Conservation (phyloP, 805 yeast species). For the Yarrowia bubula region DNA sequence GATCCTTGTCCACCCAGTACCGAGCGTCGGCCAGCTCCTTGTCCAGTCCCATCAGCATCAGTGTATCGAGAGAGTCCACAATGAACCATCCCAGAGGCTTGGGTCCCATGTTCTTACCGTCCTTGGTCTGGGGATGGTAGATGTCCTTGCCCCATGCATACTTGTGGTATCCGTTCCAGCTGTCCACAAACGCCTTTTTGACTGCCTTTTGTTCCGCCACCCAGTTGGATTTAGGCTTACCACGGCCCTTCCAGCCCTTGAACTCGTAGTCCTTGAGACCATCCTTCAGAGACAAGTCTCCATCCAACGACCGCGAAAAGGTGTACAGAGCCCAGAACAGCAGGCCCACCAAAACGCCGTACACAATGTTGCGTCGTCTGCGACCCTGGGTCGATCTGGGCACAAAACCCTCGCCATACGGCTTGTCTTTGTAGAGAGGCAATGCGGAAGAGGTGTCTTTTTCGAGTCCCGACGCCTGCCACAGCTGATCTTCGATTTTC, state of each 20-base stretch:
- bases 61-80: conserved; percentile 81
- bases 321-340: conserved; percentile 46
- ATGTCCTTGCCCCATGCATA: conserved; percentile 86
- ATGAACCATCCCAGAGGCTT: conserved; percentile 89
- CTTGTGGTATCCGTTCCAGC: conserved; percentile 73
- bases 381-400: conserved; percentile 2
- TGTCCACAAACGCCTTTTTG: conserved; percentile 62
- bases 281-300: neutral
- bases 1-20: conserved; percentile 69
- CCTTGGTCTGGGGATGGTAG: conserved; percentile 63
- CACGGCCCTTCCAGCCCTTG: conserved; percentile 28
- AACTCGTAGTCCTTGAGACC: conserved; percentile 25
- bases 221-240: conserved; percentile 42
- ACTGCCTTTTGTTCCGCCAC: conserved; percentile 53
- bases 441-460: conserved; percentile 33
- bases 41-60: conserved; percentile 67
- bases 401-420: conserved; percentile 34
- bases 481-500: conserved; percentile 28
- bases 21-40: conserved; percentile 64
- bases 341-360: conserved; percentile 39
- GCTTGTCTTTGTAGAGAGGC: conserved; percentile 57
- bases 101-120: conserved; percentile 72
- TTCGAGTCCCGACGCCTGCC: conserved; percentile 29
- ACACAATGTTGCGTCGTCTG: conserved; percentile 43
- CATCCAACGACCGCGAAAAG: conserved; percentile 32